Conservation (phyloP, 140 eudicot genomes). For the Stevia rebaudiana region DNA sequence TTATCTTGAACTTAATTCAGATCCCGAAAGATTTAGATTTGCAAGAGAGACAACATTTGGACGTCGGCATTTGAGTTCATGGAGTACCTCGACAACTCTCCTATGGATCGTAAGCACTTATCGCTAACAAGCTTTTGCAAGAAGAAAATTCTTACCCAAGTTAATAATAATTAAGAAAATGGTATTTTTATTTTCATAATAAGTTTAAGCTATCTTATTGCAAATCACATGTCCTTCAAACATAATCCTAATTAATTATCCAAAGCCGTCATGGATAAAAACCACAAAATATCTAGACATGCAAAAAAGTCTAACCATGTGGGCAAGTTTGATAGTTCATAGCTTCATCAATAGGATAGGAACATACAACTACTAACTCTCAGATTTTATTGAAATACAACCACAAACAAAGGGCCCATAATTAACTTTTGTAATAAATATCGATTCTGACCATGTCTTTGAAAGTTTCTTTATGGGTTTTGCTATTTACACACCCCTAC, state of each 20-base stretch:
- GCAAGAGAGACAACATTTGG: constrained; percentile 74
- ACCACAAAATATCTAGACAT: not conserved
- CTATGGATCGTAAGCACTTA: constrained; percentile 52
- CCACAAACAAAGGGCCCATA: constrained; percentile 9
- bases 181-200: not conserved
- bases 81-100: constrained; percentile 52
- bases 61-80: constrained; percentile 51
- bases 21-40: constrained; percentile 61
- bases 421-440: not conserved
- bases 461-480: too few relatives aligned
- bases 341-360: not conserved
- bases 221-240: not conserved
- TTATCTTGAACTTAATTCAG: constrained; percentile 20
- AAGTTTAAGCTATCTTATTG: not conserved
- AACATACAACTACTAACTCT: not conserved
- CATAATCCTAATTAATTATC: too few relatives aligned
- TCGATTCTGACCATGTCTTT: too few relatives aligned
- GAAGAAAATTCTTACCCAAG: too few relatives aligned
- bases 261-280: too few relatives aligned
- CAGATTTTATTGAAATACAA: not conserved
- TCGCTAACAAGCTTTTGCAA: not conserved
- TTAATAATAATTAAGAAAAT: not conserved
- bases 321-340: not conserved
- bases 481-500: too few relatives aligned
- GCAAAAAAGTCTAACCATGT: not conserved